Percentiles rank a stretch among this genome's conserved stretches.
Evolutionary conservation across 805 yeast species (phyloP).

Genomic region (Ogataea nonfermentans): DNA sequence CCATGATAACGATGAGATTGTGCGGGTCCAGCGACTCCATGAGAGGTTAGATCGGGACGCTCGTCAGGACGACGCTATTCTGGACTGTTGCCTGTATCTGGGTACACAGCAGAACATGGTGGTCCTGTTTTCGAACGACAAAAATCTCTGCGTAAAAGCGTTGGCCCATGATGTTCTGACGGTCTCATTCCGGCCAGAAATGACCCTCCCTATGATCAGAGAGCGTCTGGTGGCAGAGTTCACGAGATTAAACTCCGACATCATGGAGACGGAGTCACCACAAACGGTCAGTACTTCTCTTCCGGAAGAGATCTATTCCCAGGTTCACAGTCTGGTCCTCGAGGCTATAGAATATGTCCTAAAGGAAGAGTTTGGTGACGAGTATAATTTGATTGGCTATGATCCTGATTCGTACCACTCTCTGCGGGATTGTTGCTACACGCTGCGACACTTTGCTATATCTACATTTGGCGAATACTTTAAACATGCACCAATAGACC

Average conservation of each 20-base stretch:
- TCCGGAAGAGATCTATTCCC: conserved; percentile 34
- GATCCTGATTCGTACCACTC: conserved; percentile 34
- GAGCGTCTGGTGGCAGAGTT: conserved; percentile 30
- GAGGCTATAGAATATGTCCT: conserved; percentile 52
- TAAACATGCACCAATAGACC: conserved; percentile 15
- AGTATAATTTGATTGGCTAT: conserved; percentile 51
- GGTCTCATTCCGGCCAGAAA: conserved; percentile 46
- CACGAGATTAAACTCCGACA: conserved; percentile 14
- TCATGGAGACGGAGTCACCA: conserved; percentile 14
- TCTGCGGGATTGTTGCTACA: conserved; percentile 42
- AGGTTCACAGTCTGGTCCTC: conserved; percentile 39
- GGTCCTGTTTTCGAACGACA: conserved; percentile 75
- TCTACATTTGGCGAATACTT: conserved; percentile 59
- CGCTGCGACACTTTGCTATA: conserved; percentile 47
- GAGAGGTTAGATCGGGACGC: conserved; percentile 50
- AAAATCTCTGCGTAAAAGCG: conserved; percentile 78
- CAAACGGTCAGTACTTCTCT: conserved; percentile 1
- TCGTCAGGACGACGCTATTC: conserved; percentile 73
- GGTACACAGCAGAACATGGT: conserved; percentile 43
- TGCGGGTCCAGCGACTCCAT: conserved; percentile 61
- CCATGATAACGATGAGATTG: conserved; percentile 47
- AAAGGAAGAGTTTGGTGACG: conserved; percentile 56
- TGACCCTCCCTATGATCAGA: conserved; percentile 46
- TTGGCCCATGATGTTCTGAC: conserved; percentile 64
- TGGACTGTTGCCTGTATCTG: conserved; percentile 79